Percentiles rank a stretch among this genome's conserved stretches.
Evolutionary conservation across 2,329 filamentous ascomycete species (phyloP).

Genomic region (Venturia carpophila): DNA sequence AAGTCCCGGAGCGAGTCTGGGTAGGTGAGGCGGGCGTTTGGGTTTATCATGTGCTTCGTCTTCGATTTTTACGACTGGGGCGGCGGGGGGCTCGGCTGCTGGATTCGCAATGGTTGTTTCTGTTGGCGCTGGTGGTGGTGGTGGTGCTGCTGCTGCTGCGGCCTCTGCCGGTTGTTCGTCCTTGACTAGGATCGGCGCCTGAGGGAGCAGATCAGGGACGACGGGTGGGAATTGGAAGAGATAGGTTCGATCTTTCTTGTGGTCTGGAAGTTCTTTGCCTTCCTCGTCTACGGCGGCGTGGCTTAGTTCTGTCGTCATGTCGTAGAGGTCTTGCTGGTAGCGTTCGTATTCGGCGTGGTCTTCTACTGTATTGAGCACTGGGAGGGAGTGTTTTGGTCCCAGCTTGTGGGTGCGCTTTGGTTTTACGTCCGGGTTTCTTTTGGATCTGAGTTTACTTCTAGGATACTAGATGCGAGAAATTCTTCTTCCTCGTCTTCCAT

Average conservation of each 20-base stretch:
- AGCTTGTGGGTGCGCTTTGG: slow-evolving; percentile 23
- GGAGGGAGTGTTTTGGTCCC: slow-evolving; percentile 26
- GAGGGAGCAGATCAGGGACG: slow-evolving; percentile 47
- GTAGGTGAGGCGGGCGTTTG: slow-evolving; percentile 27
- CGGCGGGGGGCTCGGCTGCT: slow-evolving; percentile 13
- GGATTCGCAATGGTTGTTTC: slow-evolving; percentile 19
- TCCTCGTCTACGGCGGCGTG: slow-evolving; percentile 21
- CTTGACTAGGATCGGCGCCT: slow-evolving; percentile 23
- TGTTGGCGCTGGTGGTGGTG: not conserved
- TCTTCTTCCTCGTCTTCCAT: slow-evolving; percentile 38
- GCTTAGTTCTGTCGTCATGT: slow-evolving; percentile 36
- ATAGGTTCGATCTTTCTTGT: slow-evolving; percentile 49
- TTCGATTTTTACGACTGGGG: slow-evolving; percentile 27
- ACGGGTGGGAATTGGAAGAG: slow-evolving; percentile 58
- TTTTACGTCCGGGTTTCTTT: slow-evolving; percentile 15
- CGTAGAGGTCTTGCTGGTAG: slow-evolving; percentile 41
- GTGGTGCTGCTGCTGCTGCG: too few relatives aligned
- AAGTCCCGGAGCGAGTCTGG: slow-evolving; percentile 41
- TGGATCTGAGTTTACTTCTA: slow-evolving; percentile 21
- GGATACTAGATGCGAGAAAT: slow-evolving; percentile 24
- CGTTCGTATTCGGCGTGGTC: slow-evolving; percentile 45
- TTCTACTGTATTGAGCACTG: slow-evolving; percentile 42
- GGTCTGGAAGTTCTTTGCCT: slow-evolving; percentile 28
- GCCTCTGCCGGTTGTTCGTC: slow-evolving; percentile 25
- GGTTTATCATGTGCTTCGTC: slow-evolving; percentile 23